phyloP scores from a whole-genome alignment of 2,329 filamentous ascomycete species.

The Septoria linicola region DNA sequence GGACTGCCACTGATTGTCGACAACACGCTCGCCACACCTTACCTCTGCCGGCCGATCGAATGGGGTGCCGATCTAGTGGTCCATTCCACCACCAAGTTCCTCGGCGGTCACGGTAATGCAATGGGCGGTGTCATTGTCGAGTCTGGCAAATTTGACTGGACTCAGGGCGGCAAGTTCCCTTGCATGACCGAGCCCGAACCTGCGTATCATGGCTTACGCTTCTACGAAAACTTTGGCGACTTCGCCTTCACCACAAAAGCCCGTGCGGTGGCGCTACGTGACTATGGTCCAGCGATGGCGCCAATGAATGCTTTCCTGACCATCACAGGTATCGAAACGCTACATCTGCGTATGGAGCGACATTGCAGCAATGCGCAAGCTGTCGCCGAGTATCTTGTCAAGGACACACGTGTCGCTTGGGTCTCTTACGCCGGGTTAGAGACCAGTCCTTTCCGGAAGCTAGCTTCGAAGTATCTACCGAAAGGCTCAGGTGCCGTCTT shows the following conservation, averaged over 20 bases:
- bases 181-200: constrained; percentile 21
- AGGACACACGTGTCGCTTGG: constrained; percentile 20
- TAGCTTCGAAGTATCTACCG: constrained; percentile 19
- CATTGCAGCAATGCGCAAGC: constrained; percentile 20
- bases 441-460: constrained; percentile 7
- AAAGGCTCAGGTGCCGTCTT: constrained; percentile 20
- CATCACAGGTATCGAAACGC: constrained; percentile 23
- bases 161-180: constrained; percentile 16
- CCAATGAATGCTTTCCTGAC: constrained; percentile 21
- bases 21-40: constrained; percentile 22
- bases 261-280: constrained; percentile 20
- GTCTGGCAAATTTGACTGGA: constrained; percentile 23
- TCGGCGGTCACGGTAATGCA: constrained; percentile 24
- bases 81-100: constrained; percentile 22
- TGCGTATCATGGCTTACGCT: constrained; percentile 22
- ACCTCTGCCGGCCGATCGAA: constrained; percentile 22
- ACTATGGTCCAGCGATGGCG: constrained; percentile 20
- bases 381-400: constrained; percentile 17
- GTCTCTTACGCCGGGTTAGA: constrained; percentile 21
- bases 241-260: constrained; percentile 21
- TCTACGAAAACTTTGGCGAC: constrained; percentile 23
- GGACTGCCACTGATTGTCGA: constrained; percentile 23
- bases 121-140: constrained; percentile 23
- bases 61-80: constrained; percentile 22
- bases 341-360: constrained; percentile 23